These are phyloP conservation scores for Yarrowia galli DNA, from an alignment of 1,139 yeast species.

Conservation along the genomic window DNA sequence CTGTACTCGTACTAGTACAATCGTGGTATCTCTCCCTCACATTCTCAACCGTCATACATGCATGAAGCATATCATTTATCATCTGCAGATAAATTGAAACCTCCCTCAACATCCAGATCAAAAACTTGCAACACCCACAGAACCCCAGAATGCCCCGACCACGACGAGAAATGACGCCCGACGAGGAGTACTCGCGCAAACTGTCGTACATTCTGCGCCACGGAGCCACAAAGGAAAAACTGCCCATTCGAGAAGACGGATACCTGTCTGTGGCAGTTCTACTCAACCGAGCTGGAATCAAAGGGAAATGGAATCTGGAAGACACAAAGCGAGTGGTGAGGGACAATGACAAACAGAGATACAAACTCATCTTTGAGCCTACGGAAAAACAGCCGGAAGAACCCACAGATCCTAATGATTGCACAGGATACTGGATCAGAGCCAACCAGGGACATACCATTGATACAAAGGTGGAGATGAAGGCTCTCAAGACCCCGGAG, in stretches of 20 bases:
- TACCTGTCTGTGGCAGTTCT: constrained; percentile 63
- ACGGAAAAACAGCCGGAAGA: constrained; percentile 39
- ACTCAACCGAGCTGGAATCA: constrained; percentile 65
- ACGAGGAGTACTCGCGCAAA: constrained; percentile 67
- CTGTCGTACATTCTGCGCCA: constrained; percentile 82
- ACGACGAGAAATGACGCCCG: constrained; percentile 42
- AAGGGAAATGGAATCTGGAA: constrained; percentile 57
- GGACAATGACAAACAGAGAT: constrained; percentile 74
- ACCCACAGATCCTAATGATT: constrained; percentile 41
- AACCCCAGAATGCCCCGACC: constrained; percentile 20
- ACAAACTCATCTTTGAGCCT: constrained; percentile 52
- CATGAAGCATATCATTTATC: background rate
- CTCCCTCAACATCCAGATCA: background rate
- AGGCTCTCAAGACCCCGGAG: constrained; percentile 44
- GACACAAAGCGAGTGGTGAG: constrained; percentile 70
- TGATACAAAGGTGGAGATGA: constrained; percentile 55
- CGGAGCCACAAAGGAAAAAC: constrained; percentile 75
- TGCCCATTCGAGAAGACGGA: constrained; percentile 72
- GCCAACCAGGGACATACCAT: constrained; percentile 95
- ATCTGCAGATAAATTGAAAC: constrained; percentile 11
- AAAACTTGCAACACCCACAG: background rate
- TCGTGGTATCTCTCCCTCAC: too few species aligned
- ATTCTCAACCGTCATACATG: too few species aligned
- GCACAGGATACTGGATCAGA: constrained; percentile 58
- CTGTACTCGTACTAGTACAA: too few species aligned